phyloP scores from a whole-genome alignment of 208 protist genomes.

The Crithidia acanthocephali region DNA sequence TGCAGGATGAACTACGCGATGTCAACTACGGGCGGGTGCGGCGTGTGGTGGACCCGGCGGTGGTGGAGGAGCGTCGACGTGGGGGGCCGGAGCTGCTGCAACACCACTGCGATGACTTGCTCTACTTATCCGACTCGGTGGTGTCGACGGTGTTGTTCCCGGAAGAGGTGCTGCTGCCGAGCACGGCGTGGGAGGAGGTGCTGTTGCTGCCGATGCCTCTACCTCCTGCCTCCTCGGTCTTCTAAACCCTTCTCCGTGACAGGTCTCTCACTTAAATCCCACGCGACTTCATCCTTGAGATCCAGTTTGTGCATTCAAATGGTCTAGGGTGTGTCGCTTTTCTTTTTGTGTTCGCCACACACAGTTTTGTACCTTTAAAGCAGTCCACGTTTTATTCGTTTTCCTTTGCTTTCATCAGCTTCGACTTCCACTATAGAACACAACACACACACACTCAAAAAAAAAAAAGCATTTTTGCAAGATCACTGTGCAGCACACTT shows the following conservation, averaged over 20 bases:
- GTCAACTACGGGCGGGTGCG: constrained; percentile 55
- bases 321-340: no score
- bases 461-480: no score
- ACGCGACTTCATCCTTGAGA: no score
- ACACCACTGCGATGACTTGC: constrained; percentile 63
- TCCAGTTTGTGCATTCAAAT: no score
- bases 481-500: no score
- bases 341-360: no score
- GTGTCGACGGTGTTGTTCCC: constrained; percentile 62
- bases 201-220: constrained; percentile 77
- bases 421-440: no score
- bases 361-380: no score
- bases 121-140: constrained; percentile 35
- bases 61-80: constrained; percentile 74
- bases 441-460: no score
- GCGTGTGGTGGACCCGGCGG: constrained; percentile 57
- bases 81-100: constrained; percentile 63
- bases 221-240: constrained; percentile 70
- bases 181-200: constrained; percentile 28
- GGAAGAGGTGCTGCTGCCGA: constrained; percentile 37
- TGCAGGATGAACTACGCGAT: constrained; percentile 72
- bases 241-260: constrained; percentile 33
- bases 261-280: no score
- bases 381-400: no score
- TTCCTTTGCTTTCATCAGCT: no score